Evolutionary conservation across 768 basidiomycete species (phyloP), one percentile per base, ranked within the genome.

Genomic region (Candolleomyces aberdarensis): DNA sequence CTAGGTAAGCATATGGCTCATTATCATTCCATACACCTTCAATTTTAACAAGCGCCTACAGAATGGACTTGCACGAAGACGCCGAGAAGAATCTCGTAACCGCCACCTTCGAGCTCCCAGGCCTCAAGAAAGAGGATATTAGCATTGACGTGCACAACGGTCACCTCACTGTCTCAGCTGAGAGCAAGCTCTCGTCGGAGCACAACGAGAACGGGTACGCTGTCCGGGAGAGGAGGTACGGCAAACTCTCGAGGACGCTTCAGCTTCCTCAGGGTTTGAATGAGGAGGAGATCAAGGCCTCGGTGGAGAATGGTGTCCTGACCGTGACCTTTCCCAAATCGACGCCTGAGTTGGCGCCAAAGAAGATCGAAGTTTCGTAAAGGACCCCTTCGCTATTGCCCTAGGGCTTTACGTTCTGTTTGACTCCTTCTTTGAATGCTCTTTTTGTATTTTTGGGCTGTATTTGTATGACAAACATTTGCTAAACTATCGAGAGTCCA

Each of bases 31-130:
- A n/a, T n/a, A n/a, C n/a, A n/a, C n/a, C n/a, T n/a, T n/a, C n/a
- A n/a, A n/a, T n/a, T n/a, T n/a, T n/a, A n/a, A 41, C n/a, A 6
- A 40, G 3, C 11, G 1, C 5, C 3, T 11, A n/a, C 62, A 85
- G 85, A 64, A 80, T 86, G 79, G 82, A 85, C 63, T 70, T 85
- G 13, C 80, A 83, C 65, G 84, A 86, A 64, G 72, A 83, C 60
- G 50, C 65, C 0, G 75, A 80, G 20, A 71, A 69, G 22, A 83
- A 84, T 65, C 66, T 73, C 41, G 80, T 86, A 43, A 83, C 81
- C 0, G 85, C 85, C 46, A 70, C 75, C 7, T 84, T 87, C 66
- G 85, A 87, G 63, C 71, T 87, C 7, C 85, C 86, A 0, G 85
- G 85, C 19, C 31, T 86, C 43, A 72, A 72, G 58, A 79, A 81